Evolutionary conservation across 805 yeast species (phyloP).

Genomic region (Vanderwaltozyma yarrowii): DNA sequence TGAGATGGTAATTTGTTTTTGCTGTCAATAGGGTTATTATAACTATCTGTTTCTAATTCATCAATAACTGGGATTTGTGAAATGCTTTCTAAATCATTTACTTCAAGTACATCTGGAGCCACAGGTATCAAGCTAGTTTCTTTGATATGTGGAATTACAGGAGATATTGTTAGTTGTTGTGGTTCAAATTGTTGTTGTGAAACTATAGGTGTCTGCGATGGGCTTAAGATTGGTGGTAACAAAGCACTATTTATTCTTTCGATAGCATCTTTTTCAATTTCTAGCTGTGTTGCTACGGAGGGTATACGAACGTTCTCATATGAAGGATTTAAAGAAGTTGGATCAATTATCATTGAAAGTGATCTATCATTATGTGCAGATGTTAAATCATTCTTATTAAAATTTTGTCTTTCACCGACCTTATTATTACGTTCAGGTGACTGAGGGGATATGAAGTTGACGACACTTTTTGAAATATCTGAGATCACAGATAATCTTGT

Average conservation of each 20-base stretch:
- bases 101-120: constrained; percentile 5
- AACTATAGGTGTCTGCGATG: neutral
- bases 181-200: neutral
- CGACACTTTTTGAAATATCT: constrained; percentile 19
- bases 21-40: neutral
- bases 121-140: neutral
- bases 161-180: no score
- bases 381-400: no score
- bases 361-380: neutral
- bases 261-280: constrained; percentile 21
- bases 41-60: neutral
- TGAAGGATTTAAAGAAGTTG: neutral
- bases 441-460: constrained; percentile 4
- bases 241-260: constrained; percentile 24
- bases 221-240: constrained; percentile 18
- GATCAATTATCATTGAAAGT: neutral
- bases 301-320: neutral
- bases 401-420: no score
- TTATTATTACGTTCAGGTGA: neutral
- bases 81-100: constrained; percentile 14
- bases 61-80: constrained; percentile 11
- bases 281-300: constrained; percentile 4
- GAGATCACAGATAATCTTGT: constrained; percentile 24
- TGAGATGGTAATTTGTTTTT: constrained; percentile 9
- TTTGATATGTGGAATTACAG: no score